Evolutionary conservation across 371 early-diverging fungal species (phyloP), one percentile per base, ranked within the genome.

Genomic region (Mucor indicus): DNA sequence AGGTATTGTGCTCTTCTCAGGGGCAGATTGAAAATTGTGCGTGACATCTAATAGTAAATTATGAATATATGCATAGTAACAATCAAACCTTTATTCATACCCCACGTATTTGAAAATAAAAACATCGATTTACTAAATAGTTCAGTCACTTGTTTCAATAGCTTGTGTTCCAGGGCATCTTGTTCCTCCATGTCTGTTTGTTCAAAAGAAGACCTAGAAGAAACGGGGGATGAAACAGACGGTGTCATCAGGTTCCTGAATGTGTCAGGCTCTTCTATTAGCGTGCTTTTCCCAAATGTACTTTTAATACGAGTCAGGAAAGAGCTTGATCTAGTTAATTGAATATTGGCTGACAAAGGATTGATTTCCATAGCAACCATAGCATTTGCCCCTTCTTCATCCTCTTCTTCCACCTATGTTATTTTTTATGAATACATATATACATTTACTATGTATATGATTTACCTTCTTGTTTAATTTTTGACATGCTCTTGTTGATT

Each of bases 71-170:
- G 13, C 29, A 38, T 35, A 22, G 13, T 11, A 5, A 22, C 19
- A 22, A 24, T n/a, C 8, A 15, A 38, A 19, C 7, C 12, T 23
- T 19, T 30, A 16, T n/a, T 11, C 23, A 66, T 67, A 67, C 83
- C 85, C 55, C 75, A 80, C 15, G 61, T 70, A 35, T 78, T 79
- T 4, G 89, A 79, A 44, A 75, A 85, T 33, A 85, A 68, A 56
- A 86, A 83, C 51, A 84, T 84, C 4, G 76, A 76, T 4, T 72
- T 63, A 29, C 77, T 62, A 50, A 88, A 84, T 35, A 88, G 45
- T 7, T 81, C 79, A 2, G 61, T 66, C 4, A 88, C 72, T 57
- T 88, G 85, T 11, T 76, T 73, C 0, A 86, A 47, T 5, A 87
- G 57, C 3, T 84, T 75, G 13, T 57, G 44, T 19, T 88, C 89